Evolutionary conservation across 768 basidiomycete genomes (phyloP).

Genomic region (Kwoniella botswanensis): DNA sequence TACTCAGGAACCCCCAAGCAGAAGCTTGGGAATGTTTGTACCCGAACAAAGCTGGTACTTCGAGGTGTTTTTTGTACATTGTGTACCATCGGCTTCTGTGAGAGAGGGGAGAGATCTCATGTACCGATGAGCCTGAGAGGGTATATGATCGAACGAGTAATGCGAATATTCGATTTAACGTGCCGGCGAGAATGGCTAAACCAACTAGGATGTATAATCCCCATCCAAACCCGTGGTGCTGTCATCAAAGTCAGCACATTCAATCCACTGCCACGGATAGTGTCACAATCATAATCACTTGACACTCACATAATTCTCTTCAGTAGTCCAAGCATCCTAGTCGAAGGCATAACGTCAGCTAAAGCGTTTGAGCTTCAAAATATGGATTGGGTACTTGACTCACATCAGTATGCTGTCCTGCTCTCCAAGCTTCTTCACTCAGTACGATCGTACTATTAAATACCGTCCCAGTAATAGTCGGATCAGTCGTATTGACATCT

Average conservation of each 20-base stretch:
- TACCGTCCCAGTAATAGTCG: conserved; percentile 9
- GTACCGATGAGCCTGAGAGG: background rate
- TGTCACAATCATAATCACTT: too few relatives aligned
- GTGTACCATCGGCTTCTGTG: conserved; percentile 9
- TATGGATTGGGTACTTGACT: background rate
- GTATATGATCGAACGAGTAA: conserved; percentile 1
- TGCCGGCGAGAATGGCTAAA: conserved; percentile 19
- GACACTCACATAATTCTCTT: conserved; percentile 19
- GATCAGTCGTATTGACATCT: conserved; percentile 10
- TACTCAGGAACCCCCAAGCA: conserved; percentile 18
- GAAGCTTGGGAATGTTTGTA: conserved; percentile 31
- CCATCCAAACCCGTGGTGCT: conserved; percentile 42
- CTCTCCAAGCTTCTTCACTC: conserved; percentile 13
- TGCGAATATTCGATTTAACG: conserved; percentile 20
- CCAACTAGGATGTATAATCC: conserved; percentile 34
- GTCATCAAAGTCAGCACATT: background rate
- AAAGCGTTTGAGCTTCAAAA: background rate
- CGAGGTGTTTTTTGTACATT: conserved; percentile 21
- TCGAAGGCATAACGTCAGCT: background rate
- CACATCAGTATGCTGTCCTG: conserved; percentile 28
- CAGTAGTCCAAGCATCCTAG: conserved; percentile 27
- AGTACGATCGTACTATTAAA: conserved; percentile 25
- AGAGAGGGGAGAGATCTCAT: background rate
- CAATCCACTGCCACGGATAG: background rate
- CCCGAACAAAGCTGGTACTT: conserved; percentile 31